Evolutionary conservation across 768 basidiomycete species (phyloP).

Genomic region (Termitomyces sp.): DNA sequence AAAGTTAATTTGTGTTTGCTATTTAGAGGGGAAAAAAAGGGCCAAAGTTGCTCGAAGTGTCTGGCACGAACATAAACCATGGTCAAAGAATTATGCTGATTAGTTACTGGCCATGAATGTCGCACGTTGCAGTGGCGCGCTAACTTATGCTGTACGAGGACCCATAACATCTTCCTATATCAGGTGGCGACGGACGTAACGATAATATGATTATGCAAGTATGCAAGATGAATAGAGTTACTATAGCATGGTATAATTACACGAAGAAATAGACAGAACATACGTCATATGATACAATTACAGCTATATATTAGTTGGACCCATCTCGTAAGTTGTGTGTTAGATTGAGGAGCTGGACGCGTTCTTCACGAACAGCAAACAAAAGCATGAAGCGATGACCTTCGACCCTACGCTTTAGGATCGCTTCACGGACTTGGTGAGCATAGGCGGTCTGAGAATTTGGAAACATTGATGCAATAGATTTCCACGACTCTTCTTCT

Average conservation of each 20-base stretch:
- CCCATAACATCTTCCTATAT: no score
- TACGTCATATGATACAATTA: constrained; percentile 1
- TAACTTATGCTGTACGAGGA: no score
- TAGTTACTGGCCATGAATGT: no score
- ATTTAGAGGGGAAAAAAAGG: no score
- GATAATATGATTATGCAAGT: not conserved
- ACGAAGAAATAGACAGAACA: not conserved
- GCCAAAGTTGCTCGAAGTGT: no score
- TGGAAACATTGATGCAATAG: constrained; percentile 48
- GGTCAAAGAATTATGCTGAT: no score
- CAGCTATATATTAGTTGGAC: constrained; percentile 8
- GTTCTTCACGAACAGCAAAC: constrained; percentile 65
- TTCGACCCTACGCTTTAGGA: constrained; percentile 54
- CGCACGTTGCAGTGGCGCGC: no score
- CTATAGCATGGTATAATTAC: not conserved
- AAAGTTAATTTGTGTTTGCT: no score
- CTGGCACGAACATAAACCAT: no score
- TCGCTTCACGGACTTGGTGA: constrained; percentile 60
- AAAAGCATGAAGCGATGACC: constrained; percentile 58
- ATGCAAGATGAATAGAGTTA: not conserved
- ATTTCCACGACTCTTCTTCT: constrained; percentile 74
- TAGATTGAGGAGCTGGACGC: constrained; percentile 53
- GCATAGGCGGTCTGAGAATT: constrained; percentile 57
- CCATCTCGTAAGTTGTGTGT: constrained; percentile 13
- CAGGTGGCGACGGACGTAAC: no score